Base-by-base conservation (phyloP, 148 eudicot genomes). In the Amaranthus palmeri region DNA sequence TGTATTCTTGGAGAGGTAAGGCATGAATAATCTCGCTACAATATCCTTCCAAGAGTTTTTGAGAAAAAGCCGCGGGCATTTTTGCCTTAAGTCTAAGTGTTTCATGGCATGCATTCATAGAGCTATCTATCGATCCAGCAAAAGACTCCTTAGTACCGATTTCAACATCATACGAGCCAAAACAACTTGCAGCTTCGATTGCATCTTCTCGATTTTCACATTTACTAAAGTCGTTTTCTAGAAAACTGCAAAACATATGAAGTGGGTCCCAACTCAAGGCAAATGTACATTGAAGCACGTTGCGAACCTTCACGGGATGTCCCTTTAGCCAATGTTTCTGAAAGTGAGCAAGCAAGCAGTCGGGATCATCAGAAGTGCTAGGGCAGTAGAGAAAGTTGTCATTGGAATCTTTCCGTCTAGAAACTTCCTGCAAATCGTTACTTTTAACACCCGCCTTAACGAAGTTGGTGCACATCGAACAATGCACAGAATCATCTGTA, bases 121-220 rank as follows among this genome's bases (percentile, higher is more conserved):
- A 79, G 71, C 92, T 77, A 62, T 79, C 90, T 12, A 81, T 44
- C 53, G 88, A 85, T 40, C 87, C 85, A 71, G 83, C 75, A 68
- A 91, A 92, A 40, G 81, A 82, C 74, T 86, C 86, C 77, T 73
- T 88, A 51, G 70, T 71, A 67, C 83, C 79, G 58, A 88, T 72
- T 79, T 95, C 93, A 69, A 92, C 83, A 87, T 95, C 93, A 78
- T 84, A 95, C 84, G 89, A 88, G 80, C 90, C 96, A 71, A 78
- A 77, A 80, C 81, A 80, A 73, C 72, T 76, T 75, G 77, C 69
- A 60, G 54, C 74, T 70, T 78, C 83, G 53, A 46, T 54, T n/a
- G 75, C 81, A 73, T 76, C 81, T 41, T 79, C 77, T n/a, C 50
- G 67, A 74, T 70, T 81, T 79, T 69, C 78, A 76, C 88, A 67